Evolutionary conservation across 306 rosid genomes (phyloP), one percentile per base, ranked within the genome.

Genomic region (Castanea mollissima): DNA sequence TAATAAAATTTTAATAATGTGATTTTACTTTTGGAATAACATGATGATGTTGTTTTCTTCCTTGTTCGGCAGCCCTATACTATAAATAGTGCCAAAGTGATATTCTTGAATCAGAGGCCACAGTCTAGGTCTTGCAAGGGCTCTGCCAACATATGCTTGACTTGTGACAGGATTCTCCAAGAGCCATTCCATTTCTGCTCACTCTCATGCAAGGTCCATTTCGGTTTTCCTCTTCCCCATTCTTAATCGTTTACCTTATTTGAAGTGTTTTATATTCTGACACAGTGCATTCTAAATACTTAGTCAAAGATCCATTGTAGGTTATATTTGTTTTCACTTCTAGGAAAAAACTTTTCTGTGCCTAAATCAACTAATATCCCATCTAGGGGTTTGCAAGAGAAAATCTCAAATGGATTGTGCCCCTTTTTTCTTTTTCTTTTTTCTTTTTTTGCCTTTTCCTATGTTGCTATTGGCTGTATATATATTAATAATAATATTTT

Each of bases 81-180:
- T 14, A 94, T 92, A 71, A 94, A 94, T 76, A 89, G 98, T 54
- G 97, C 98, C 32, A 94, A 94, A 72, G 98, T 94, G 83, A 91
- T 94, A 86, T 94, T 94, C 90, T 80, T 94, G 85, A 94, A 92
- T 49, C 97, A 94, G 71, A 86, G 98, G 87, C 93, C 97, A 74
- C 98, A 94, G 88, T 77, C 97, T 34, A 85, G 90, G 78, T 85
- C 91, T 78, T 87, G 88, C 92, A 92, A 88, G 79, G 94, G 91
- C 49, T 69, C 93, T 69, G 81, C 92, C 86, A 94, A 94, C 29
- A 82, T 87, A 75, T 94, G 98, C 87, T 86, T 83, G 82, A 91
- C 98, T 58, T 94, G 98, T 74, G 97, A 92, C 79, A 84, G 98
- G 84, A 92, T 92, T 84, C 98, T 94, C 77, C 98, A 94, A 80